Base-by-base conservation (phyloP, 1,284 basidiomycete genomes). In the Microbotryum violaceum region DNA sequence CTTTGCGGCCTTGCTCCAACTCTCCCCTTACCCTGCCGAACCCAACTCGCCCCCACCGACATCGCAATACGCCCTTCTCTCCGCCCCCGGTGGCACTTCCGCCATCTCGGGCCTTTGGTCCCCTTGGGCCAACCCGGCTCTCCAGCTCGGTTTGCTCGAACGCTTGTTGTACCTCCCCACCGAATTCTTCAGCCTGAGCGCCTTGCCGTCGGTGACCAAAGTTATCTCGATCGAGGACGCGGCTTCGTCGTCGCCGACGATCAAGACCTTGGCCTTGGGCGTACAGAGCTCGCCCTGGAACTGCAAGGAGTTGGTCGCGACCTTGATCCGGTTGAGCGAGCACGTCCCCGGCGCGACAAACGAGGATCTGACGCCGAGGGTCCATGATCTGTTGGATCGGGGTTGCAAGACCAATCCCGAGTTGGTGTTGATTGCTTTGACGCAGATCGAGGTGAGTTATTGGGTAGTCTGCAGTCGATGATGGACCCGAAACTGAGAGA, bases 201-300 rank as follows among this genome's bases (percentile, higher is more conserved):
- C 85, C 33, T 79, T 94, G 23, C 87, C 89, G 25, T 86, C 87
- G 10, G 82, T 83, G 29, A 80, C 56, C 57, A 57, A 87, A 64
- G 86, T 91, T 58, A 88, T 92, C 21, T 86, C 87, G 0, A 84
- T 90, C 44, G 89, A 92, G 49, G 87, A 93, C 66, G 89, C 92
- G 33, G 82, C 88, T 3, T 80, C 82, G 61, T 45, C 65, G n/a
- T 60, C 57, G 16, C 86, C 88, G n/a, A 89, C 89, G 21, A 90
- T 91, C 78, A 87, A 90, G 74, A 82, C 85, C 16, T 78, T 90
- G 58, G 85, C 91, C 20, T 83, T 87, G 49, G 86, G 89, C 68
- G 88, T 94, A 23, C 89, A 94, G 73, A 85, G 84, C 3, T 88
- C 89, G 69, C 86, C 90, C 0, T 97, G 93, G 92, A 97, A 97